Evolutionary conservation across 2,329 filamentous ascomycete genomes (phyloP).

Genomic region (Ophiosphaerella herpotricha): DNA sequence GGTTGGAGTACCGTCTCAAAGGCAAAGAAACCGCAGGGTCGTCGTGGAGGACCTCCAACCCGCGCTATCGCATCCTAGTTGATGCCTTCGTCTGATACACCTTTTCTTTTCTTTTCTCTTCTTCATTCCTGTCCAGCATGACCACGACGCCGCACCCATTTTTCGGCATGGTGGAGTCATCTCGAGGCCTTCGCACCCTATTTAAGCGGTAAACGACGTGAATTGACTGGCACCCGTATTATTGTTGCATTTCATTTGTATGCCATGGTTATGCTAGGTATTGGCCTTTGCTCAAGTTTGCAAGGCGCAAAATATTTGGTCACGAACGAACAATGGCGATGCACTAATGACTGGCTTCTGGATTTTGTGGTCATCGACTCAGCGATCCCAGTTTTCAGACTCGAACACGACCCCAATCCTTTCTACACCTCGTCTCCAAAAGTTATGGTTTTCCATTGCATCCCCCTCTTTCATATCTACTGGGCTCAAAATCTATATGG

Average conservation of each 20-base stretch:
- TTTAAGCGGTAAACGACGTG: conserved; percentile 23
- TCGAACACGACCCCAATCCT: conserved; percentile 10
- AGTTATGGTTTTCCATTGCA: conserved; percentile 36
- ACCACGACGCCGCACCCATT: conserved; percentile 34
- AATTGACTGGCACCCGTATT: conserved; percentile 21
- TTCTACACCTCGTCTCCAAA: conserved; percentile 34
- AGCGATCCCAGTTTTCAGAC: too few relatives aligned
- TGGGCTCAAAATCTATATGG: conserved; percentile 25
- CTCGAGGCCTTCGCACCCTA: conserved; percentile 26
- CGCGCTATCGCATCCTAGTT: conserved; percentile 55
- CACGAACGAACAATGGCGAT: conserved; percentile 17
- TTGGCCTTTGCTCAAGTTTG: conserved; percentile 8
- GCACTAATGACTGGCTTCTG: conserved; percentile 1
- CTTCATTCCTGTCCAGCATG: conserved; percentile 25
- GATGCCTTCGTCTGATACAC: conserved; percentile 11
- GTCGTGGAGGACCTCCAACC: conserved; percentile 44
- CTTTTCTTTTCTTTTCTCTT: conserved; percentile 10
- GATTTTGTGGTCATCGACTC: conserved; percentile 16
- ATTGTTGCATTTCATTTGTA: conserved; percentile 23
- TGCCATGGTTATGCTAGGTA: conserved; percentile 10
- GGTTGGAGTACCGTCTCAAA: conserved; percentile 59
- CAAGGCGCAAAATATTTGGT: conserved; percentile 16
- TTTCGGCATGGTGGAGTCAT: conserved; percentile 31
- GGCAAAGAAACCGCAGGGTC: conserved; percentile 48
- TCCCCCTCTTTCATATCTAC: conserved; percentile 17